phyloP scores from a whole-genome alignment of 108 stramenopile genomes.

The Epipyxis sp. region DNA sequence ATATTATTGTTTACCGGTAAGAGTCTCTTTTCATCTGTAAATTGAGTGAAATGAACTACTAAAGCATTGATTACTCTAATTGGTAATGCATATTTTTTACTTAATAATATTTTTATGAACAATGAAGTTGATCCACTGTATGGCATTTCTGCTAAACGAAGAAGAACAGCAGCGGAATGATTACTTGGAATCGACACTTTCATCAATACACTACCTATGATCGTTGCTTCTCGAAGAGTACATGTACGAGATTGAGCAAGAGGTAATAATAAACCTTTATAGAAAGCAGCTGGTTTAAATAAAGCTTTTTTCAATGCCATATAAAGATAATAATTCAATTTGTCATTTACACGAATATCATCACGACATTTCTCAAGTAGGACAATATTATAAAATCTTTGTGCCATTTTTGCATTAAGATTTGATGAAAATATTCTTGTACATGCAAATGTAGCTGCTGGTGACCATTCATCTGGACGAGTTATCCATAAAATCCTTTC shows the following conservation, averaged over 20 bases:
- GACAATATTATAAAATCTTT: conserved; percentile 92
- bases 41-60: conserved; percentile 81
- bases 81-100: conserved; percentile 97
- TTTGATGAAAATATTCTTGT: conserved; percentile 97
- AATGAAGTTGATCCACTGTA: conserved; percentile 85
- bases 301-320: conserved; percentile 82
- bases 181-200: conserved; percentile 88
- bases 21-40: conserved; percentile 43
- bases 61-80: conserved; percentile 76
- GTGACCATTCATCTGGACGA: conserved; percentile 91
- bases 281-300: conserved; percentile 98
- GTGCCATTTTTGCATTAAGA: conserved; percentile 91
- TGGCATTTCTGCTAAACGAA: conserved; percentile 85
- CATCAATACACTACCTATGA: conserved; percentile 84
- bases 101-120: conserved; percentile 79
- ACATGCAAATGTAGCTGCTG: conserved; percentile 89
- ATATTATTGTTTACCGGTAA: too few relatives aligned
- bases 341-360: conserved; percentile 82
- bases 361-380: conserved; percentile 86
- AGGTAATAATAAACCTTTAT: conserved; percentile 95
- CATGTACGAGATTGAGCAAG: conserved; percentile 78
- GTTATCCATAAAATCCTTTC: conserved; percentile 95
- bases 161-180: conserved; percentile 94
- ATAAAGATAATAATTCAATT: conserved; percentile 98
- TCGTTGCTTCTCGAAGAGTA: conserved; percentile 91